phyloP scores from a whole-genome alignment of 371 early-diverging fungal species.

The Mucor plumbeus region DNA sequence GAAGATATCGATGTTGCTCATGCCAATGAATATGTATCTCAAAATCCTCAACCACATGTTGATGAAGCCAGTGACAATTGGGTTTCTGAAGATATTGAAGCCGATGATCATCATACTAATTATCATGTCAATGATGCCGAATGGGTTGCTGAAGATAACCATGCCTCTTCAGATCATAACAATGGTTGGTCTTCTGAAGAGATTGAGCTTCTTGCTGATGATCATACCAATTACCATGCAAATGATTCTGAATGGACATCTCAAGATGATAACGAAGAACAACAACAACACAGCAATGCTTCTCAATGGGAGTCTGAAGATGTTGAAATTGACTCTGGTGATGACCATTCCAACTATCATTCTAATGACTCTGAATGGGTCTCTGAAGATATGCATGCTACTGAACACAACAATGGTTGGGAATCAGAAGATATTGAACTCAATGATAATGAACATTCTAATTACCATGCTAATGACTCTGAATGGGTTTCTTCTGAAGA shows the following conservation, averaged over 20 bases:
- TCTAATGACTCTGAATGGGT: slow-evolving; percentile 25
- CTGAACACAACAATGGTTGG: slow-evolving; percentile 24
- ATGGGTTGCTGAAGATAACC: neutral
- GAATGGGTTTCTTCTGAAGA: slow-evolving; percentile 19
- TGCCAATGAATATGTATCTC: slow-evolving; percentile 4
- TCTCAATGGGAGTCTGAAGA: slow-evolving; percentile 20
- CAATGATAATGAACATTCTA: slow-evolving; percentile 1
- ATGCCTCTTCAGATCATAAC: neutral
- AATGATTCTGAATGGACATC: slow-evolving; percentile 15
- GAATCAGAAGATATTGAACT: slow-evolving; percentile 10
- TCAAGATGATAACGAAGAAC: too few relatives aligned
- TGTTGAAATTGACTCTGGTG: slow-evolving; percentile 2
- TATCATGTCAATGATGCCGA: neutral
- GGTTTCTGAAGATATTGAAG: slow-evolving; percentile 14
- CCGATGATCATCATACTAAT: neutral
- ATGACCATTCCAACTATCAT: slow-evolving; percentile 2
- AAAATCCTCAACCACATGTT: slow-evolving; percentile 8
- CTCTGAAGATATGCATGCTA: neutral
- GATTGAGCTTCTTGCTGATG: slow-evolving; percentile 18
- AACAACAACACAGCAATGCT: too few relatives aligned
- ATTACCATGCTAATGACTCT: slow-evolving; percentile 13
- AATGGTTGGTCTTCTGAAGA: slow-evolving; percentile 19
- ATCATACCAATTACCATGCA: slow-evolving; percentile 16
- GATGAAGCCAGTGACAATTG: slow-evolving; percentile 2
- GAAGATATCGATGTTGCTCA: slow-evolving; percentile 21